Evolutionary conservation across 2,329 filamentous ascomycete genomes (phyloP), one percentile per base, ranked within the genome.

Genomic region (Didymella pomorum): DNA sequence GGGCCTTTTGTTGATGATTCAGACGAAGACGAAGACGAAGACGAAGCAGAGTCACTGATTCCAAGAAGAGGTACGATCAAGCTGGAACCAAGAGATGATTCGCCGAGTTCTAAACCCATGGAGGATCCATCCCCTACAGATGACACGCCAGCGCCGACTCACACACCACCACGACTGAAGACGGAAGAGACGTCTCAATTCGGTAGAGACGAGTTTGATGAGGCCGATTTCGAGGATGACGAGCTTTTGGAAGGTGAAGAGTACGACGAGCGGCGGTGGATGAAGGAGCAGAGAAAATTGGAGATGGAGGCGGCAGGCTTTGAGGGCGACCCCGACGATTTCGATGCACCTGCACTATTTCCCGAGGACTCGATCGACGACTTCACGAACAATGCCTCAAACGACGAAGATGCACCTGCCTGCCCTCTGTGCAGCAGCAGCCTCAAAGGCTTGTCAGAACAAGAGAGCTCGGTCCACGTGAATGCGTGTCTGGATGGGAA

Each of bases 401-500:
- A 49, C 1, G 71, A 76, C 41, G 69, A 69, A 16, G 52, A 62
- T 29, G 51, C 48, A 6, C 69, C 79, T 2, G 72, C 77, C 23
- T 98, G 93, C 74, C 94, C 94, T 1, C 88, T 98, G 26, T 98
- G 95, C 75, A 86, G 84, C 66, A 81, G 81, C 1, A 86, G 78
- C 62, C 80, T 97, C 31, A 78, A 75, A 16, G 88, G 87, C 0
- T 74, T 78, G 20, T 54, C 72, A 78, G 59, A 86, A 56, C 73
- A 93, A 72, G 86, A 94, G 67, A 89, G 88, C 10, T 90, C 89
- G 7, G 79, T 89, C 2, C 95, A 99, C 75, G 95, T 99, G 64
- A 99, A 99, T 74, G 87, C 89, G 10, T 99, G 95, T 76, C 82
- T 99, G 2, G 95, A 99, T 73, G 92, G 92, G 1, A 90, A 89